Percentiles rank a stretch among this genome's conserved stretches.
These are phyloP conservation scores for Ascochyta rabiei DNA, from an alignment of 2,329 filamentous ascomycete genomes.

Conservation along the genomic window DNA sequence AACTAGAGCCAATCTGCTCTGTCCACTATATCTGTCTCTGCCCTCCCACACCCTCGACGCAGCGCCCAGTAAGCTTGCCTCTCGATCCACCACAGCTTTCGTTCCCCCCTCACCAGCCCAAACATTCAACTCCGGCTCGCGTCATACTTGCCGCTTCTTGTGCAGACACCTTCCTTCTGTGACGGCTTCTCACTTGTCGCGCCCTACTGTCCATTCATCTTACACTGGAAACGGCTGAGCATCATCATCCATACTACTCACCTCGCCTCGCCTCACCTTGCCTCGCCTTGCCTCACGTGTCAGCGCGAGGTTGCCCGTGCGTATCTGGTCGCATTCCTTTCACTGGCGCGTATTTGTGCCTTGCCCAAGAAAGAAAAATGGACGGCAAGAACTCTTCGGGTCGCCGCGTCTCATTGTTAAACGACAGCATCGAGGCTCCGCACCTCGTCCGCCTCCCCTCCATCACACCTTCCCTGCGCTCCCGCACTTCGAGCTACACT, in stretches of 20 bases:
- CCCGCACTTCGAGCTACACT: slow-evolving; percentile 52
- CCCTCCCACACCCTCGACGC: slow-evolving; percentile 8
- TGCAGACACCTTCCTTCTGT: not conserved
- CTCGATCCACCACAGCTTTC: not conserved
- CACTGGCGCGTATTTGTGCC: slow-evolving; percentile 39
- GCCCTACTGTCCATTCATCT: not conserved
- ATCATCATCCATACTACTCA: not conserved
- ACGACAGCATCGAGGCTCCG: slow-evolving; percentile 50
- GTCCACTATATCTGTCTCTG: slow-evolving; percentile 18
- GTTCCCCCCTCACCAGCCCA: not conserved
- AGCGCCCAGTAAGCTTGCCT: slow-evolving; percentile 15
- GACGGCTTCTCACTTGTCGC: not conserved
- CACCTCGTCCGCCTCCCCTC: slow-evolving; percentile 44
- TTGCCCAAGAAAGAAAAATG: slow-evolving; percentile 47
- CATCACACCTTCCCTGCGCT: slow-evolving; percentile 45
- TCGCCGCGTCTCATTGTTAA: slow-evolving; percentile 58
- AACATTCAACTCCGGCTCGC: not conserved
- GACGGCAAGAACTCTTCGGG: slow-evolving; percentile 59
- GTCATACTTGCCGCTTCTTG: not conserved
- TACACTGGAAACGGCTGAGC: not conserved
- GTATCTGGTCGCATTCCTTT: slow-evolving; percentile 34
- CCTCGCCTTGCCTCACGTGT: slow-evolving; percentile 28
- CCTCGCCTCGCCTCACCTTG: not conserved
- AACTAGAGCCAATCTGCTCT: slow-evolving; percentile 18
- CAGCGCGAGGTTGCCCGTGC: slow-evolving; percentile 15